Evolutionary conservation across 106 monocot genomes (phyloP).

Genomic region (Gastrodia elata): DNA sequence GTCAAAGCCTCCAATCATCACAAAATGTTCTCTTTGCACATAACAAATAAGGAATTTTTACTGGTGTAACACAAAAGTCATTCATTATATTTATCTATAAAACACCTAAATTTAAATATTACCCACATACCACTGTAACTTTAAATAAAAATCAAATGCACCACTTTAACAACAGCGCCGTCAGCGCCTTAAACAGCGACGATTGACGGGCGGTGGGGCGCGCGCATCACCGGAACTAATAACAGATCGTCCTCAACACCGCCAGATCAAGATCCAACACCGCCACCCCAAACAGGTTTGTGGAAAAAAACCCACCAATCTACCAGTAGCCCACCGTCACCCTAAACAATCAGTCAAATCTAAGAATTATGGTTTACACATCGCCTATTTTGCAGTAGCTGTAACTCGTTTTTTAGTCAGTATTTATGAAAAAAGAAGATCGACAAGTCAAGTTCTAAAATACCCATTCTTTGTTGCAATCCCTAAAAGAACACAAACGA

Average conservation of each 20-base stretch:
- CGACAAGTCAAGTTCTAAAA: background rate
- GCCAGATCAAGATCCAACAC: background rate
- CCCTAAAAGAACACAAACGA: background rate
- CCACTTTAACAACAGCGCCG: too few relatives aligned
- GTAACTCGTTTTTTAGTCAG: too few relatives aligned
- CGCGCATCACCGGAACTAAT: too few relatives aligned
- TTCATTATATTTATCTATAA: too few relatives aligned
- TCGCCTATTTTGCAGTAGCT: too few relatives aligned
- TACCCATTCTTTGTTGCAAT: background rate
- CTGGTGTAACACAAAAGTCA: background rate
- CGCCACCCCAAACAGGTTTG: background rate
- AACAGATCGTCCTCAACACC: background rate
- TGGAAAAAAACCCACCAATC: background rate
- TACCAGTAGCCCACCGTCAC: background rate
- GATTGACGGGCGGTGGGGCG: too few relatives aligned
- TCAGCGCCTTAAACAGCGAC: too few relatives aligned
- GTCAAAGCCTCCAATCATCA: background rate
- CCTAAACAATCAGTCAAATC: background rate
- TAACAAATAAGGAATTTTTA: background rate
- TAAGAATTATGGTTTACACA: too few relatives aligned
- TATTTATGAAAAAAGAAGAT: constrained; percentile 7
- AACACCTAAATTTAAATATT: too few relatives aligned
- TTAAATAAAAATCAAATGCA: too few relatives aligned
- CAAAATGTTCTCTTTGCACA: background rate
- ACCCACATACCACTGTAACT: too few relatives aligned